Base-by-base conservation (phyloP, 2,329 filamentous ascomycete genomes). In the Cladosporium sp. region DNA sequence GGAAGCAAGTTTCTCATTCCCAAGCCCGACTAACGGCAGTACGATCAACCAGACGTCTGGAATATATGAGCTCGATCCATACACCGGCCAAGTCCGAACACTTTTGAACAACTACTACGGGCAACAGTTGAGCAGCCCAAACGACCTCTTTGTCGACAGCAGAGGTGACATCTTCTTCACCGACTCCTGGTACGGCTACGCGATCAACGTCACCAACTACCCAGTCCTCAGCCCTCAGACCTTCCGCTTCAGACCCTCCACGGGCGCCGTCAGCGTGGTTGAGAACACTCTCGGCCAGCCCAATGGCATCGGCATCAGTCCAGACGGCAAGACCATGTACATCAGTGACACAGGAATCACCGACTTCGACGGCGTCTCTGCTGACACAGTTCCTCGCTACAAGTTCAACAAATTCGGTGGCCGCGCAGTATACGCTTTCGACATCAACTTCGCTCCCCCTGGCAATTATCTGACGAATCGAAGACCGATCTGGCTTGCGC, bases 121-220 rank as follows among this genome's bases (percentile, higher is more conserved):
- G 35, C 78, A 78, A 70, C 80, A 80, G 71, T 78, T 82, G 69
- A 78, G 75, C 67, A 75, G 73, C 28, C 69, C 81, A 61, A 79
- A 82, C 70, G 81, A 83, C 65, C 72, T 79, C 7, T 74, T 77
- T 57, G 77, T 82, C 57, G 77, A 80, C 33, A 70, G 73, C 12
- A 79, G 78, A 1, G 80, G 80, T 52, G 79, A 83, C 61, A 74
- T 84, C 49, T 84, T 80, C 79, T 84, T 84, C 73, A 83, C 82
- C 1, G 82, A 84, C 68, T 78, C 80, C 6, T 55, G 64, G 60
- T 69, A 69, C 49, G 67, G 67, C 23, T 69, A 67, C 33, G 62
- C 55, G 50, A 67, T 70, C 61, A 68, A 69, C 35, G 68, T 70
- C 8, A 69, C 69, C 3, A 37, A 52, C 3, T 65, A 68, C 28